Evolutionary conservation across 2,329 filamentous ascomycete species (phyloP), one percentile per base, ranked within the genome.

Genomic region (Beauveria bassiana): DNA sequence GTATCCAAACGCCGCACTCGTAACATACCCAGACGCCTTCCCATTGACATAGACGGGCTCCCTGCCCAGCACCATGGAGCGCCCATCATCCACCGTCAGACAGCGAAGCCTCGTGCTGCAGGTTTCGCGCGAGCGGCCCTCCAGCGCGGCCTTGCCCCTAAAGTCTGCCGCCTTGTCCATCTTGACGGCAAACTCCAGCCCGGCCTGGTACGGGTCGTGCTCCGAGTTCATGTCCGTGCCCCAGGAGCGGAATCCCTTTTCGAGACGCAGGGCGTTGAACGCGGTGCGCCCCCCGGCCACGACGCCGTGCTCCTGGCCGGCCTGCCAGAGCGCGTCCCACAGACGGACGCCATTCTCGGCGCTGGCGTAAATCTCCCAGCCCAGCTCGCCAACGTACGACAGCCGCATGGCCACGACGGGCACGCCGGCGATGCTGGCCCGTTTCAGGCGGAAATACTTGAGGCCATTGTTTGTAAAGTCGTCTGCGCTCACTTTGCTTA

Each of bases 281-380:
- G 85, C 83, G 28, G 71, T 76, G 2, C 83, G 79, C 0, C 85
- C 85, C 0, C 81, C 85, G 0, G 84, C 82, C 16, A 87, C 74
- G 3, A 87, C 69, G 1, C 84, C 85, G 16, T 84, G 76, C 0
- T 73, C 66, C 63, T 81, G 77, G 0, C 85, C 84, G 1, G 82
- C 81, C 38, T 78, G 69, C 75, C 73, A 85, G 1, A 87, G 70
- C 0, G 75, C 74, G 64, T 87, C 84, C 85, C 85, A 87, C 0
- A 87, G 72, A 1, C 77, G 73, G 14, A 78, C 77, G 0, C 85
- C 84, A 46, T 81, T 78, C 28, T 87, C 85, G 0, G 85, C 81
- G 40, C 76, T 84, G 1, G 84, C 78, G 63, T 85, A 82, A 22
- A 87, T 78, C 67, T 87, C 85, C 83, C 83, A 87, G 1, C 85